Evolutionary conservation across 768 basidiomycete species (phyloP).

Genomic region (Podaxis sp.): DNA sequence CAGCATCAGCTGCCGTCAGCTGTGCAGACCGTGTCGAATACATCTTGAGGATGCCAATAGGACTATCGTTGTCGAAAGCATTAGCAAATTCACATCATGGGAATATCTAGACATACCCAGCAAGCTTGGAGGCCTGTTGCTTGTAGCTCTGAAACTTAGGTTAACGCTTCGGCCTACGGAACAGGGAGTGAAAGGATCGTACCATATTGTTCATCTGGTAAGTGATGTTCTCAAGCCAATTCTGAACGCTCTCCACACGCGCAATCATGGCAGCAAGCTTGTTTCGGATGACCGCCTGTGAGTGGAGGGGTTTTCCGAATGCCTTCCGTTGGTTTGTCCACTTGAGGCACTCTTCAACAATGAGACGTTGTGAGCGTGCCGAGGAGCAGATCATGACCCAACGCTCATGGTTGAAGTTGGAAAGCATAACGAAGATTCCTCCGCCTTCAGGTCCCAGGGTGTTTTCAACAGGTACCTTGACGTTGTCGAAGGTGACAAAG

Average conservation of each 20-base stretch:
- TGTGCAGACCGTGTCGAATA: constrained; percentile 60
- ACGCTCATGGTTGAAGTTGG: constrained; percentile 94
- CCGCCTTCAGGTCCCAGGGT: constrained; percentile 79
- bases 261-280: constrained; percentile 85
- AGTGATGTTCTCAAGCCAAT: constrained; percentile 82
- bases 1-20: constrained; percentile 68
- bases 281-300: constrained; percentile 83
- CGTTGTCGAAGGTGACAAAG: constrained; percentile 75
- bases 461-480: constrained; percentile 82
- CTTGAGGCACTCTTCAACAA: constrained; percentile 16
- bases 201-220: constrained; percentile 87
- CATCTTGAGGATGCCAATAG: constrained; percentile 73
- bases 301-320: constrained; percentile 83
- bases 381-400: constrained; percentile 87
- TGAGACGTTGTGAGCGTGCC: constrained; percentile 61
- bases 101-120: constrained; percentile 48
- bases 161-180: neutral
- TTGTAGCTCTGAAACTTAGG: constrained; percentile 54
- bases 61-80: constrained; percentile 33
- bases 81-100: constrained; percentile 6
- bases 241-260: constrained; percentile 65
- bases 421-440: constrained; percentile 57
- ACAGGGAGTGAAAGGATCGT: neutral
- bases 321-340: constrained; percentile 89
- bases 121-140: constrained; percentile 72